Conservation (phyloP, 805 yeast genomes). For the Metschnikowia corniflorae region DNA sequence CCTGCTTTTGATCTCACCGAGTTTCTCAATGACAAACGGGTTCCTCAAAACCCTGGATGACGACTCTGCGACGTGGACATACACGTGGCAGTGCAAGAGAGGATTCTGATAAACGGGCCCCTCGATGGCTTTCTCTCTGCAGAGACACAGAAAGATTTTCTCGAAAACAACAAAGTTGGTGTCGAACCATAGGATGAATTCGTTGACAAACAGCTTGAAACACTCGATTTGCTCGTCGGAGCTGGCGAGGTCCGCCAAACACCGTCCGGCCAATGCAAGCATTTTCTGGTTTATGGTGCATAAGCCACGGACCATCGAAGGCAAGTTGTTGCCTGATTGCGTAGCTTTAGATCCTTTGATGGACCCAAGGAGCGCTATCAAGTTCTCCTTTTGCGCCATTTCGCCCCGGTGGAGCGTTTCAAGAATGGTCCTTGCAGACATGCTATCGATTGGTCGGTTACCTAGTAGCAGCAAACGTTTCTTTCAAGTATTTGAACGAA, state of each 20-base stretch:
- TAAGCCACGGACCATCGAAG: conserved; percentile 37
- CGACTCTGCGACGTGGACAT: conserved; percentile 26
- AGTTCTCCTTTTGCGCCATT: conserved; percentile 29
- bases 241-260: conserved; percentile 14
- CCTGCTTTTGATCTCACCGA: conserved; percentile 15
- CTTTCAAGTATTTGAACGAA: too few relatives aligned
- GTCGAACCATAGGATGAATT: conserved; percentile 39
- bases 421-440: neutral
- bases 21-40: conserved; percentile 37
- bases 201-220: conserved; percentile 36
- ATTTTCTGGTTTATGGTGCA: conserved; percentile 37
- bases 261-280: conserved; percentile 18
- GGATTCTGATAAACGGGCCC: conserved; percentile 27
- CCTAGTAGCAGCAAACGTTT: too few relatives aligned
- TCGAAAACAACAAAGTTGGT: conserved; percentile 31
- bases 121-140: conserved; percentile 16
- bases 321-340: conserved; percentile 19
- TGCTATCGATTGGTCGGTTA: neutral
- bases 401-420: conserved; percentile 22
- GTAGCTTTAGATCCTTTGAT: conserved; percentile 29
- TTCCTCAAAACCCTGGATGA: conserved; percentile 27
- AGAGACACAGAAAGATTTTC: conserved; percentile 24
- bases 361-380: conserved; percentile 33
- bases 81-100: conserved; percentile 28
- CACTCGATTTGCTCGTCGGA: conserved; percentile 16